A percentile compares a stretch with the other conserved stretches of the same genome.
phyloP scores from a whole-genome alignment of 2,329 filamentous ascomycete species.

The Diaporthe velutina region DNA sequence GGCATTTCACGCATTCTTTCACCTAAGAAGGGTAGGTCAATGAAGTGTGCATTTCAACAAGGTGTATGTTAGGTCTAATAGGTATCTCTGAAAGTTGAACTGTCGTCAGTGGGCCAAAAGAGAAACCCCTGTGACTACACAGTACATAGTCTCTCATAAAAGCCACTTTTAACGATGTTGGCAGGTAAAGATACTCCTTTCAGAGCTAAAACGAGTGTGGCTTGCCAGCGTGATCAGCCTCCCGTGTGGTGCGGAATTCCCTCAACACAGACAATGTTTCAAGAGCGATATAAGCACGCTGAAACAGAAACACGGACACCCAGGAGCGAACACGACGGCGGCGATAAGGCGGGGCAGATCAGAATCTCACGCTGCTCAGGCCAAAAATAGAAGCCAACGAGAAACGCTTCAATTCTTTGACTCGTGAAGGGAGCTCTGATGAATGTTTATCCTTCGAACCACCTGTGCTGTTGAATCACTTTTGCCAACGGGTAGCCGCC shows the following conservation, averaged over 20 bases:
- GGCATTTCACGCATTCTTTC: neutral
- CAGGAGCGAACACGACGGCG: neutral
- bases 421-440: neutral
- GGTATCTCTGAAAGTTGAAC: neutral
- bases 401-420: neutral
- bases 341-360: neutral
- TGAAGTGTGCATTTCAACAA: neutral
- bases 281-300: constrained; percentile 15
- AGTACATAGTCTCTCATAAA: too few relatives aligned
- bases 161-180: neutral
- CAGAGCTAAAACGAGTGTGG: neutral
- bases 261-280: constrained; percentile 19
- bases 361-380: neutral
- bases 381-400: constrained; percentile 7
- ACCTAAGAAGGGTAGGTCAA: neutral
- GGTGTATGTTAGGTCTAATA: neutral
- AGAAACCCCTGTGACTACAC: neutral
- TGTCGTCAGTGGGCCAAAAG: too few relatives aligned
- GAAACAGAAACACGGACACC: constrained; percentile 11
- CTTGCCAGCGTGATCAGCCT: neutral
- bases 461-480: neutral
- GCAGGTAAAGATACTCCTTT: neutral
- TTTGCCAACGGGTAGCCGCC: neutral
- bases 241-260: neutral
- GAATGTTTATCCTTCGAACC: neutral